Evolutionary conservation across 805 yeast species (phyloP).

Genomic region (Debaryomyces prosopidis): DNA sequence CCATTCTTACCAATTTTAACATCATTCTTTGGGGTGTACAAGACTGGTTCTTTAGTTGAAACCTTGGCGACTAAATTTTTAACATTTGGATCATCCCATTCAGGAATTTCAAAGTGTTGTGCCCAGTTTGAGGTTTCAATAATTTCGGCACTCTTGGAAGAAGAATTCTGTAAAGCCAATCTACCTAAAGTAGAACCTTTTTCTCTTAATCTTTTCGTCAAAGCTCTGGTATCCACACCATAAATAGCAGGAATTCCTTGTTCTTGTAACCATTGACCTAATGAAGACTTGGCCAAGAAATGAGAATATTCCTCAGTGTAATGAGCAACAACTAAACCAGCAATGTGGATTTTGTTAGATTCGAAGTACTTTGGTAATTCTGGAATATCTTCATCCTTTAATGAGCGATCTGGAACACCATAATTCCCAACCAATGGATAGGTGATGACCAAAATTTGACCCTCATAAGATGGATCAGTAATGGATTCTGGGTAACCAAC

Average conservation of each 20-base stretch:
- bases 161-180: conserved; percentile 59
- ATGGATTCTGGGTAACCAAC: conserved; percentile 98
- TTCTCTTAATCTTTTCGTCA: conserved; percentile 91
- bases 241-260: conserved; percentile 94
- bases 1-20: conserved; percentile 65
- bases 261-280: conserved; percentile 90
- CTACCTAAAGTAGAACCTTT: conserved; percentile 93
- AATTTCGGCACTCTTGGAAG: conserved; percentile 29
- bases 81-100: conserved; percentile 91
- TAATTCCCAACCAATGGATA: conserved; percentile 97
- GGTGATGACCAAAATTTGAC: conserved; percentile 95
- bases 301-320: conserved; percentile 97
- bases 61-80: conserved; percentile 91
- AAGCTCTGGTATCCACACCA: conserved; percentile 95
- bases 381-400: conserved; percentile 65
- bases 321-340: conserved; percentile 95
- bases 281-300: conserved; percentile 86
- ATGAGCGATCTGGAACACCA: conserved; percentile 91
- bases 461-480: conserved; percentile 97
- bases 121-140: conserved; percentile 50
- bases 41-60: conserved; percentile 71
- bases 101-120: conserved; percentile 67
- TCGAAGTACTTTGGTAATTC: conserved; percentile 90
- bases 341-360: conserved; percentile 88
- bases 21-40: conserved; percentile 69